Evolutionary conservation across 2,329 filamentous ascomycete genomes (phyloP).

Genomic region (Arthrobotrys sinensis): DNA sequence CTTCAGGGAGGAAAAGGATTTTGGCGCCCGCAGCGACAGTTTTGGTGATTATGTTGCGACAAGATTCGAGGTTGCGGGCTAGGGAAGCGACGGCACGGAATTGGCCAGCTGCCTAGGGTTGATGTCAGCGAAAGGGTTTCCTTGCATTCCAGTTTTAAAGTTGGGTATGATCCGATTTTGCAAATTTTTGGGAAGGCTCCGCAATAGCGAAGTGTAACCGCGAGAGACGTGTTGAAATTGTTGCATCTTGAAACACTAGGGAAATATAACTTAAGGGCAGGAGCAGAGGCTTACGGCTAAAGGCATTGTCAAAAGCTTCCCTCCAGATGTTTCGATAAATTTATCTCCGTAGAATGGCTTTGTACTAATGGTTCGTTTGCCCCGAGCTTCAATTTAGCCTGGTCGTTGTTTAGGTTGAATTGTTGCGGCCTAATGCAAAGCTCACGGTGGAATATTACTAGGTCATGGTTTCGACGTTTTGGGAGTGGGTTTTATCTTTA

Average conservation of each 20-base stretch:
- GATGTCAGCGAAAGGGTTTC: not conserved
- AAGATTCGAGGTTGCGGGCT: constrained; percentile 84
- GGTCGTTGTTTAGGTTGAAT: too few relatives aligned
- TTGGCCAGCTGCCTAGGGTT: constrained; percentile 73
- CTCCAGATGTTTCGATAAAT: not conserved
- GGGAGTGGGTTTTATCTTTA: too few relatives aligned
- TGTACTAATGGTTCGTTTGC: too few relatives aligned
- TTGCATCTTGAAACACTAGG: constrained; percentile 15
- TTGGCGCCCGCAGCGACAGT: constrained; percentile 84
- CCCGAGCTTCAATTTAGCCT: too few relatives aligned
- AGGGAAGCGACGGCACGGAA: constrained; percentile 87
- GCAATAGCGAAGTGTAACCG: not conserved
- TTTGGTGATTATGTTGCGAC: constrained; percentile 78
- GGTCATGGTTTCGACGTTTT: too few relatives aligned
- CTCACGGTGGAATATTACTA: too few relatives aligned
- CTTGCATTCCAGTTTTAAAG: too few relatives aligned
- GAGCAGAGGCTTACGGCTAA: constrained; percentile 39
- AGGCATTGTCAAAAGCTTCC: constrained; percentile 27
- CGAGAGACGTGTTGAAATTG: constrained; percentile 20
- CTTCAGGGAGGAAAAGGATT: constrained; percentile 93
- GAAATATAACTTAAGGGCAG: not conserved
- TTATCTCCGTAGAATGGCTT: not conserved
- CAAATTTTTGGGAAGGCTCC: too few relatives aligned
- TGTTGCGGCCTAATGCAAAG: too few relatives aligned
- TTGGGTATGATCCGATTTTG: too few relatives aligned